Evolutionary conservation across 495 filamentous ascomycete genomes (phyloP).

Genomic region (Tuber magnatum): DNA sequence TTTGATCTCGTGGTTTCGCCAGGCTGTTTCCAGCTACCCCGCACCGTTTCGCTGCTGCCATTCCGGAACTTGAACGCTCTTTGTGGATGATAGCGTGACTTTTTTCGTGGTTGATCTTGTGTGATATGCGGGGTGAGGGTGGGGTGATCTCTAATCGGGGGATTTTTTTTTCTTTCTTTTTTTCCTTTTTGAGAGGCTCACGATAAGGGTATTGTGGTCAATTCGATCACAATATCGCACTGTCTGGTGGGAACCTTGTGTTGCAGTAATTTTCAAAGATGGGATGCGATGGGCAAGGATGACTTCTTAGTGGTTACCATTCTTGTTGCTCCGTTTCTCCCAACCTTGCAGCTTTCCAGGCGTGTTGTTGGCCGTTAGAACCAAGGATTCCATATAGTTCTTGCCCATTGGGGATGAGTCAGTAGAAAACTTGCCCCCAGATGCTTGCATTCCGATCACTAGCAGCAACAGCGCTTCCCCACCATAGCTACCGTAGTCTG

Average conservation of each 20-base stretch:
- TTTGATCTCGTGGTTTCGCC: background rate
- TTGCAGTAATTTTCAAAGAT: background rate
- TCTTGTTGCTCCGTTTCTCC: background rate
- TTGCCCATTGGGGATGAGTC: background rate
- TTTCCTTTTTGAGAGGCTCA: background rate
- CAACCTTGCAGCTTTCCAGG: background rate
- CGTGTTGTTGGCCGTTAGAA: background rate
- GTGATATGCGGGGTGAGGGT: background rate
- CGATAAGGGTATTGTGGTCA: background rate
- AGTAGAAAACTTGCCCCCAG: background rate
- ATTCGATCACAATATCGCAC: background rate
- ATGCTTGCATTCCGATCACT: background rate
- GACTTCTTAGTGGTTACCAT: background rate
- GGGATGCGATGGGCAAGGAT: background rate
- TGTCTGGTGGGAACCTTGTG: background rate
- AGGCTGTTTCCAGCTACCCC: background rate
- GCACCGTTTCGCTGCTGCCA: background rate
- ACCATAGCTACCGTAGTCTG: no score
- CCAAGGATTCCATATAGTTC: background rate
- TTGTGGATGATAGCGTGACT: background rate
- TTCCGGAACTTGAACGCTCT: background rate
- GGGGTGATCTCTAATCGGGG: background rate
- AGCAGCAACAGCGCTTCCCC: background rate
- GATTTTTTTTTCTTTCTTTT: background rate
- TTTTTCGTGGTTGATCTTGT: background rate